These are phyloP conservation scores for Rhodotorula graminis DNA, from an alignment of 768 basidiomycete species.

Conservation along the genomic window DNA sequence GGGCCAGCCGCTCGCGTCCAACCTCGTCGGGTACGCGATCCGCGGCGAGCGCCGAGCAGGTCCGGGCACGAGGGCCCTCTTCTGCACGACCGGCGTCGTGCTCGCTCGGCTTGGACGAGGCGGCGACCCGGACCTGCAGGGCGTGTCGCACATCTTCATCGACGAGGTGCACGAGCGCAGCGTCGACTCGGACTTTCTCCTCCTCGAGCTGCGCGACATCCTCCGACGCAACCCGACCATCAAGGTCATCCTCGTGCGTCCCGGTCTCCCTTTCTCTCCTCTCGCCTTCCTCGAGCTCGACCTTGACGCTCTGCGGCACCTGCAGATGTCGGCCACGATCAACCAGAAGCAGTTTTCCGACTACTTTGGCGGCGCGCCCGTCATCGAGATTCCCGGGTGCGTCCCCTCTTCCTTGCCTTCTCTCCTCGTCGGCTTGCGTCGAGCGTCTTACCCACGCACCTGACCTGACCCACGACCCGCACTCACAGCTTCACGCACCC, in stretches of 20 bases:
- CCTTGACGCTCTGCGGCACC: neutral
- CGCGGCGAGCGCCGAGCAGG: conserved; percentile 73
- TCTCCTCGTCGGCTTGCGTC: too few relatives aligned
- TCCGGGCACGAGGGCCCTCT: conserved; percentile 67
- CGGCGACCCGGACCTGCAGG: conserved; percentile 58
- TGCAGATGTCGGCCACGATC: conserved; percentile 83
- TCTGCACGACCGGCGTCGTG: conserved; percentile 92
- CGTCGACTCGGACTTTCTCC: conserved; percentile 81
- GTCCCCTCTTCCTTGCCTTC: conserved; percentile 44
- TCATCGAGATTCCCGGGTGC: conserved; percentile 76
- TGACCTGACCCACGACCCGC: too few relatives aligned
- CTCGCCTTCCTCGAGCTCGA: neutral
- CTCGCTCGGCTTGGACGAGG: conserved; percentile 70
- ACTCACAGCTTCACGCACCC: conserved; percentile 29
- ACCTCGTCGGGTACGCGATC: conserved; percentile 75
- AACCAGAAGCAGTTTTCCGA: conserved; percentile 77
- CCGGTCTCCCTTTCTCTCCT: too few relatives aligned
- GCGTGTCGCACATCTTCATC: conserved; percentile 77
- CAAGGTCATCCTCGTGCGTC: conserved; percentile 61
- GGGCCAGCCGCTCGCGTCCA: conserved; percentile 50
- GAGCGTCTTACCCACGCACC: too few relatives aligned
- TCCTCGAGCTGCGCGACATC: conserved; percentile 75
- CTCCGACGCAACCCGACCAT: conserved; percentile 60
- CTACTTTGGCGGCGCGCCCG: conserved; percentile 76
- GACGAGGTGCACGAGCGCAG: conserved; percentile 95